A percentile compares a stretch with the other conserved stretches of the same genome.
Evolutionary conservation across 1,139 yeast genomes (phyloP).

Genomic region (Candida sanyaensis): DNA sequence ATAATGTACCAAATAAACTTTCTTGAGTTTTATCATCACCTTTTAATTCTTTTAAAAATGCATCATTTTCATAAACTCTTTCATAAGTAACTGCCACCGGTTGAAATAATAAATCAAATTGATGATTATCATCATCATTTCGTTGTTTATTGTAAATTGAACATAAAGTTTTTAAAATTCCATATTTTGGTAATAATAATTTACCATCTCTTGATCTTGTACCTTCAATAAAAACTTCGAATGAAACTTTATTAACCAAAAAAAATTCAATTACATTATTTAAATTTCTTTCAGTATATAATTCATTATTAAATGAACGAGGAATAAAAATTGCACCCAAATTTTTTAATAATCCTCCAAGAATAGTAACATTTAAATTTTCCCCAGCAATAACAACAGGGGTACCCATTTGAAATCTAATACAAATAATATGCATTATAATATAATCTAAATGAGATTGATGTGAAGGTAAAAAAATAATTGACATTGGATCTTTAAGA

Average conservation of each 20-base stretch:
- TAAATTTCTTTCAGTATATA: conserved; percentile 58
- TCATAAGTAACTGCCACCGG: conserved; percentile 67
- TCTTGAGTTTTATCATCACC: conserved; percentile 61
- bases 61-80: conserved; percentile 66
- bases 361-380: conserved; percentile 62
- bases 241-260: conserved; percentile 50
- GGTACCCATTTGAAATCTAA: conserved; percentile 56
- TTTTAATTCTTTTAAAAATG: conserved; percentile 59
- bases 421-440: conserved; percentile 57
- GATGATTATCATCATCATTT: conserved; percentile 42
- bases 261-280: conserved; percentile 56
- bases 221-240: conserved; percentile 70
- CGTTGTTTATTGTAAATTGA: conserved; percentile 47
- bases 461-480: conserved; percentile 53
- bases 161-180: conserved; percentile 55
- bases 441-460: conserved; percentile 69
- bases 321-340: conserved; percentile 53
- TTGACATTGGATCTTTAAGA: conserved; percentile 44
- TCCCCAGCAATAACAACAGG: conserved; percentile 73
- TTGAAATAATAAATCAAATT: conserved; percentile 47
- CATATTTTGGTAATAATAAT: conserved; percentile 63
- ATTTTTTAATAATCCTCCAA: conserved; percentile 48
- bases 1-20: conserved; percentile 36
- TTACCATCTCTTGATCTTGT: conserved; percentile 70
- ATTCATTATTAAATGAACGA: conserved; percentile 49